Evolutionary conservation across 2,329 filamentous ascomycete genomes (phyloP).

Genomic region (Sporothrix mexicana): DNA sequence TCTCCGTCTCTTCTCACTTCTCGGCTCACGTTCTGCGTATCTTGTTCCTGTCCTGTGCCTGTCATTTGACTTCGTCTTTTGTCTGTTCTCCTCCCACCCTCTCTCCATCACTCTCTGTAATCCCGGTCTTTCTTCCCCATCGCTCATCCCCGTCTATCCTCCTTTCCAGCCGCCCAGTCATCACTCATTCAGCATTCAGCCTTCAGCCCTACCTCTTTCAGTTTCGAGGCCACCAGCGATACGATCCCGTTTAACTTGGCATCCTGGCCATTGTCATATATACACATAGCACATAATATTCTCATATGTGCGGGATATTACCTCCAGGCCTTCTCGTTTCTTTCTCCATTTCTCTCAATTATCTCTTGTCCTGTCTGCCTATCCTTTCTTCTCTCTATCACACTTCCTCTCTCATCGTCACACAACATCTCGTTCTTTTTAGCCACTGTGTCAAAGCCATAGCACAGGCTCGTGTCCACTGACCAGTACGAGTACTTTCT

Average conservation of each 20-base stretch:
- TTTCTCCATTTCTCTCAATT: too few species aligned
- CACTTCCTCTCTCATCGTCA: neutral
- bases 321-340: neutral
- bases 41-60: neutral
- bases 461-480: neutral
- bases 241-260: neutral
- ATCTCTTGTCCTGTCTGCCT: neutral
- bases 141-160: neutral
- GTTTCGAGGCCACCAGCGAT: neutral
- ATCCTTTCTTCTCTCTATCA: neutral
- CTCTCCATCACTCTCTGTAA: neutral
- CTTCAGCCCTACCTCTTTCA: neutral
- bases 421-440: slow-evolving; percentile 23
- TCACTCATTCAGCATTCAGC: too few species aligned
- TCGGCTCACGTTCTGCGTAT: neutral
- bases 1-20: neutral
- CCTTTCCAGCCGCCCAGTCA: neutral
- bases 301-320: neutral
- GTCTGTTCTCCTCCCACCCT: neutral
- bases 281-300: neutral
- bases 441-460: slow-evolving; percentile 23
- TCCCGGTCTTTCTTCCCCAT: neutral
- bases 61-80: too few species aligned
- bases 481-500: neutral
- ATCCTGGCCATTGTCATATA: neutral